Evolutionary conservation across 176 grass and related monocot species (phyloP).

Genomic region (Themeda triandra): DNA sequence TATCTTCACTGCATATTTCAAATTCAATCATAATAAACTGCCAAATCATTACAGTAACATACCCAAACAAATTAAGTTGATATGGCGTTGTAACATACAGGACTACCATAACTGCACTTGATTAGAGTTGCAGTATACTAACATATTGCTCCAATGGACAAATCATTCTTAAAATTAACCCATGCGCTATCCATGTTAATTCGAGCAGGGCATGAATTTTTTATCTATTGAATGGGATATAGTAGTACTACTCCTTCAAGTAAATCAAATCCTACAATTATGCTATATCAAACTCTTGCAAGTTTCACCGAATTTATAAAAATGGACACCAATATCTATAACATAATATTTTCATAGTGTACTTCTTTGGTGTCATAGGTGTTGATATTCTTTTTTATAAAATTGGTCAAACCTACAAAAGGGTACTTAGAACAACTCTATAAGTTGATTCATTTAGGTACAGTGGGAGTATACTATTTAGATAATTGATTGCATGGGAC

Average conservation of each 20-base stretch:
- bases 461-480: not conserved
- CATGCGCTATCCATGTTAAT: not conserved
- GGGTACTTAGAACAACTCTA: too few relatives aligned
- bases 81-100: not conserved
- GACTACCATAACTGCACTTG: not conserved
- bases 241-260: not conserved
- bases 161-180: not conserved
- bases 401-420: too few relatives aligned
- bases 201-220: not conserved
- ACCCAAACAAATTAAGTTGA: not conserved
- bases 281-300: too few relatives aligned
- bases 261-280: too few relatives aligned
- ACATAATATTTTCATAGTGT: too few relatives aligned
- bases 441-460: too few relatives aligned
- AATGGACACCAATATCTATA: too few relatives aligned
- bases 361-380: too few relatives aligned
- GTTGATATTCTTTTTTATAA: too few relatives aligned
- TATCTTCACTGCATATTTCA: not conserved
- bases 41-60: not conserved
- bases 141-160: not conserved
- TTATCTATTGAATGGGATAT: not conserved
- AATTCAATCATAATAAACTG: not conserved
- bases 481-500: not conserved
- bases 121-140: not conserved
- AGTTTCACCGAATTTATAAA: too few relatives aligned